Evolutionary conservation across 345 rosid species (phyloP).

Genomic region (Dovyalis caffra): DNA sequence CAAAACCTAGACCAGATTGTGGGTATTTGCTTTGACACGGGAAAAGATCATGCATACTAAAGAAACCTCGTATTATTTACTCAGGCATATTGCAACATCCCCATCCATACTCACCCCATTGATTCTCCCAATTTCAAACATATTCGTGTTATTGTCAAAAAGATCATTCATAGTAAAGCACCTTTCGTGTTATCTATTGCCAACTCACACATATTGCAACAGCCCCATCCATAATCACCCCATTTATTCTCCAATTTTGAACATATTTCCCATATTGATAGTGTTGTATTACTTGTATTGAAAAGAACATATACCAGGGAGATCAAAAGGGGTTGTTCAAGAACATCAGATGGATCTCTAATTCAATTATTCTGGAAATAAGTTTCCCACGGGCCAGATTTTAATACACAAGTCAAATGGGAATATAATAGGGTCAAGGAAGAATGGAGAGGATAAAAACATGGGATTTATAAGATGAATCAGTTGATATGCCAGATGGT

Average conservation of each 20-base stretch:
- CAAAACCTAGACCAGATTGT: slow-evolving; percentile 3
- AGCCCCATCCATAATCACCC: not conserved
- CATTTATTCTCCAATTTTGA: not conserved
- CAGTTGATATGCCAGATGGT: not conserved
- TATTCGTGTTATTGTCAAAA: not conserved
- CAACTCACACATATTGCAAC: not conserved
- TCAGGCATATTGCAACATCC: not conserved
- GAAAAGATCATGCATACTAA: not conserved
- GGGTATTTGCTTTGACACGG: not conserved
- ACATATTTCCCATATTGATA: not conserved
- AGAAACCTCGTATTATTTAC: not conserved
- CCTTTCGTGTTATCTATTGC: not conserved
- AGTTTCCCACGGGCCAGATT: not conserved
- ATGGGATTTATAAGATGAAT: not conserved
- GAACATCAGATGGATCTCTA: not conserved
- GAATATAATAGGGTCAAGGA: not conserved
- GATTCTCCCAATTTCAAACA: not conserved
- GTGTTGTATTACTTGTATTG: not conserved
- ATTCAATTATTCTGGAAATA: not conserved
- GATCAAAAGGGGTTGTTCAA: not conserved
- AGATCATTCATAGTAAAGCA: not conserved
- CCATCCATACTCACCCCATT: not conserved
- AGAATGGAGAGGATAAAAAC: not conserved
- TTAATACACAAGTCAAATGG: not conserved
- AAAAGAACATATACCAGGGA: not conserved